A percentile compares a stretch with the other conserved stretches of the same genome.
These are phyloP conservation scores for Diophrys appendiculata DNA, from an alignment of 73 alveolate genomes.

Conservation along the genomic window DNA sequence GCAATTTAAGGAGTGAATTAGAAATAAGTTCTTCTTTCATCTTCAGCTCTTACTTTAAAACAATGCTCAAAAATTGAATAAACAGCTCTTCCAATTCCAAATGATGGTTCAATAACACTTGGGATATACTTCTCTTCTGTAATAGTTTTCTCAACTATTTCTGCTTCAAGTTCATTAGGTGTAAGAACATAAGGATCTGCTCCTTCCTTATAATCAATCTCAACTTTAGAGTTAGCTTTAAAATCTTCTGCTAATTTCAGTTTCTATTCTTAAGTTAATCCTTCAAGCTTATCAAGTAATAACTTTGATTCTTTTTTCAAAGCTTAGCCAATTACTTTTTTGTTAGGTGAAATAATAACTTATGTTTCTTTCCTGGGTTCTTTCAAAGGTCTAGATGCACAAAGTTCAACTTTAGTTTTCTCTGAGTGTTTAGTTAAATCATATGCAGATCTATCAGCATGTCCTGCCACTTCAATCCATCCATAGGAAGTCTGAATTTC, in stretches of 20 bases:
- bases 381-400: constrained; percentile 87
- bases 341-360: constrained; percentile 70
- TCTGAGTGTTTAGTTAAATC: constrained; percentile 93
- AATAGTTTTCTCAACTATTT: constrained; percentile 78
- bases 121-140: constrained; percentile 95
- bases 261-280: constrained; percentile 76
- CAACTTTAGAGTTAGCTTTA: constrained; percentile 70
- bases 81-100: constrained; percentile 96
- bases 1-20: constrained; percentile 91
- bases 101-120: constrained; percentile 97
- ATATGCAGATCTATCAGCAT: constrained; percentile 98
- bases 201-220: constrained; percentile 23
- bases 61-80: constrained; percentile 96
- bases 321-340: constrained; percentile 76
- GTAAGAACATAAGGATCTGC: background rate
- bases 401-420: constrained; percentile 78
- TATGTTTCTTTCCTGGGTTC: constrained; percentile 81
- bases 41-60: constrained; percentile 86
- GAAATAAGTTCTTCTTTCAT: constrained; percentile 87
- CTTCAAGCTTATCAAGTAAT: constrained; percentile 77
- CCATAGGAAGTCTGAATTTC: constrained; percentile 98
- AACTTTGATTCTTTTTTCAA: constrained; percentile 85
- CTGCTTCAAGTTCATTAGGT: constrained; percentile 68
- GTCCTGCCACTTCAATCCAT: constrained; percentile 99
- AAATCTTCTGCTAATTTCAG: constrained; percentile 62